Conservation (phyloP, 2,329 filamentous ascomycete species). For the Penicillium hordei region DNA sequence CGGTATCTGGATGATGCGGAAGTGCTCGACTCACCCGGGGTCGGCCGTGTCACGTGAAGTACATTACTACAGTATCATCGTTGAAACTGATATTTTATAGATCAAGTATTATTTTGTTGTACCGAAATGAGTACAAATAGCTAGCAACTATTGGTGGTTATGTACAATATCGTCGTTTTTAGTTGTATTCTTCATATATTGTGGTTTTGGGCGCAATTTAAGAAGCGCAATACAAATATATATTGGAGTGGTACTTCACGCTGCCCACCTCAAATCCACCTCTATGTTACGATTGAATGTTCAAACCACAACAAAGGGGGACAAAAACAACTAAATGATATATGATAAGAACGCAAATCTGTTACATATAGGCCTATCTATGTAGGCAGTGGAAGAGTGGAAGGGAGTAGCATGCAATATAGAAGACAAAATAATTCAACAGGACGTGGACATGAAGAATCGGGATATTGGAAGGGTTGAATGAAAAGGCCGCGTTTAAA, state of each 20-base stretch:
- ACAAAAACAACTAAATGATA: accelerated
- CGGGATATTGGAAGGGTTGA: neutral
- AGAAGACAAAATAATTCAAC: neutral
- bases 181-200: neutral
- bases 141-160: neutral
- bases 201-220: neutral
- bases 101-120: neutral
- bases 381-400: neutral
- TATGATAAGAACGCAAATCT: neutral
- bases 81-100: neutral
- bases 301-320: accelerated
- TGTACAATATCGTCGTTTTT: neutral
- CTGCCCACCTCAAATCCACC: neutral
- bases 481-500: slow-evolving; percentile 8
- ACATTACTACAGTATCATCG: neutral
- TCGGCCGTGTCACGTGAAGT: slow-evolving; percentile 24
- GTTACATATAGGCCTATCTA: neutral
- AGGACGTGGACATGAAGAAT: neutral
- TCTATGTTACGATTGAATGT: neutral
- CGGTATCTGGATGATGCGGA: slow-evolving; percentile 21
- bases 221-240: neutral
- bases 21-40: slow-evolving; percentile 23
- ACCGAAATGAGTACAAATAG: no score
- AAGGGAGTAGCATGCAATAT: neutral
- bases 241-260: neutral